phyloP scores from a whole-genome alignment of 2,329 filamentous ascomycete species.

The Metarhizium sp. region DNA sequence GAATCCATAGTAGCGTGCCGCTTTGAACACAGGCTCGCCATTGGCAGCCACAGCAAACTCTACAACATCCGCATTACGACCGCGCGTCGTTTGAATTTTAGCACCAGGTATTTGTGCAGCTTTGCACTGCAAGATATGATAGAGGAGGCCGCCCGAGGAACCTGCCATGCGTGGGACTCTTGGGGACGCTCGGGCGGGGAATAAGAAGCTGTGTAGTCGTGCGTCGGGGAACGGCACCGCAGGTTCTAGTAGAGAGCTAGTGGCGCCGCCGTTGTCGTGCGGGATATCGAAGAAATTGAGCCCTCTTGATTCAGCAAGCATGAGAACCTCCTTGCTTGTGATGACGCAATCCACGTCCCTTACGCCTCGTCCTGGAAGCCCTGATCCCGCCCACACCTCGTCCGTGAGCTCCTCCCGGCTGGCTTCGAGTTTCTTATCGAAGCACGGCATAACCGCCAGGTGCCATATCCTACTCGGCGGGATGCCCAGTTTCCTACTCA shows the following conservation, averaged over 20 bases:
- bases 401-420: slow-evolving; percentile 88
- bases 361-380: slow-evolving; percentile 43
- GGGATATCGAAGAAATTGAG: slow-evolving; percentile 63
- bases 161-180: slow-evolving; percentile 51
- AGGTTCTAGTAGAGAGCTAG: slow-evolving; percentile 31
- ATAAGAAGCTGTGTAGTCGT: slow-evolving; percentile 63
- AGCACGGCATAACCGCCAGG: slow-evolving; percentile 93
- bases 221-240: slow-evolving; percentile 61
- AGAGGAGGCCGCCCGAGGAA: slow-evolving; percentile 79
- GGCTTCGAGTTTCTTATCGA: slow-evolving; percentile 97
- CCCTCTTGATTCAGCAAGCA: slow-evolving; percentile 72
- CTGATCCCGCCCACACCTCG: slow-evolving; percentile 54
- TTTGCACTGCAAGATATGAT: slow-evolving; percentile 72
- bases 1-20: slow-evolving; percentile 93
- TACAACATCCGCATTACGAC: slow-evolving; percentile 83
- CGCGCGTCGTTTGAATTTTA: slow-evolving; percentile 59
- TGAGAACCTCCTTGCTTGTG: slow-evolving; percentile 87
- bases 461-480: slow-evolving; percentile 83
- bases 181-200: slow-evolving; percentile 39
- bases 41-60: slow-evolving; percentile 64
- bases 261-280: slow-evolving; percentile 35
- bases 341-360: slow-evolving; percentile 97
- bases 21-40: slow-evolving; percentile 58
- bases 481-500: slow-evolving; percentile 65
- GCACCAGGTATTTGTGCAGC: slow-evolving; percentile 64